A percentile compares a stretch with the other conserved stretches of the same genome.
phyloP scores from a whole-genome alignment of 2,329 filamentous ascomycete genomes.

The Colletotrichum echinochloae region DNA sequence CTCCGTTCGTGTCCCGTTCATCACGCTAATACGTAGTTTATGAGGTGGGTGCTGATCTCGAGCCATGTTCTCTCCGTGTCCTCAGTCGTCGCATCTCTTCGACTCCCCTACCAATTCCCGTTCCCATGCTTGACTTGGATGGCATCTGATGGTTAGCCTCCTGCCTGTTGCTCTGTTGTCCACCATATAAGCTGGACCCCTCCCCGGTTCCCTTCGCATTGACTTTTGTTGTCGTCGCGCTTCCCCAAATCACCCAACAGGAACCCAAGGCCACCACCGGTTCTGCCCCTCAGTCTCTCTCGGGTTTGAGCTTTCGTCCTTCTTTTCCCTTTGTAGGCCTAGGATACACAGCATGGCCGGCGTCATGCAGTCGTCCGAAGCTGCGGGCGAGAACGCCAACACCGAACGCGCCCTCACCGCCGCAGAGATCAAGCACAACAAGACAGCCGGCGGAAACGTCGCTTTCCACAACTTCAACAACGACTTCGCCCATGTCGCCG shows the following conservation, averaged over 20 bases:
- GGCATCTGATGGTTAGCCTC: conserved; percentile 10
- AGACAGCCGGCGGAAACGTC: conserved; percentile 74
- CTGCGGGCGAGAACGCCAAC: conserved; percentile 9
- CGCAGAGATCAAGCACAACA: conserved; percentile 43
- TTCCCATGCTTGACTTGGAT: conserved; percentile 31
- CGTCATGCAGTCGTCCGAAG: conserved; percentile 21
- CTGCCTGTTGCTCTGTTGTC: not conserved
- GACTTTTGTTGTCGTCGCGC: conserved; percentile 11
- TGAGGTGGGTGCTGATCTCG: conserved; percentile 35
- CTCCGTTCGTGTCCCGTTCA: not conserved
- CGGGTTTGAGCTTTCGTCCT: conserved; percentile 17
- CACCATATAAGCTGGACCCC: conserved; percentile 29
- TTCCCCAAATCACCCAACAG: conserved; percentile 22
- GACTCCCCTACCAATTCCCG: conserved; percentile 9
- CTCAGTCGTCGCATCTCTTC: conserved; percentile 36
- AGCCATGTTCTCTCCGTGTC: conserved; percentile 36
- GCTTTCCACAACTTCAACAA: conserved; percentile 85
- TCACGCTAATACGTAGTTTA: conserved; percentile 29
- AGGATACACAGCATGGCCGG: conserved; percentile 30
- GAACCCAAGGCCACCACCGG: conserved; percentile 2
- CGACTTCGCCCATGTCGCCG: conserved; percentile 72
- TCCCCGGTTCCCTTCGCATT: conserved; percentile 1
- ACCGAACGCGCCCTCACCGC: conserved; percentile 7
- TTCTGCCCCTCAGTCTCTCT: not conserved
- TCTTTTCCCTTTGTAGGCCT: conserved; percentile 31